phyloP scores from a whole-genome alignment of 345 rosid genomes.

The Salix brachista region DNA sequence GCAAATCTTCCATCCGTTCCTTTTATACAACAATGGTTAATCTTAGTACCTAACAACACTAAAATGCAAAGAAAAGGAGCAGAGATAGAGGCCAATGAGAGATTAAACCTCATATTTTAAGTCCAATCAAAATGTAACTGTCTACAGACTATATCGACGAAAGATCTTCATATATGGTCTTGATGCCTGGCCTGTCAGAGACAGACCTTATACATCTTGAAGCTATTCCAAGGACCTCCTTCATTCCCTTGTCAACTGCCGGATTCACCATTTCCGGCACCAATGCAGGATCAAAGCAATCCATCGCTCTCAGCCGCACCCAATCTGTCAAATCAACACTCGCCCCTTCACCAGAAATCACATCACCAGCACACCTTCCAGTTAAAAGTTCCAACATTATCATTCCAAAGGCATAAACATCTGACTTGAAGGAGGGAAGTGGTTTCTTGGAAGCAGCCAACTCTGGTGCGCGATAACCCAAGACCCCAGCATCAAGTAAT shows the following conservation, averaged over 20 bases:
- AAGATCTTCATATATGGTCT: conserved; percentile 93
- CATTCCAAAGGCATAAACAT: conserved; percentile 92
- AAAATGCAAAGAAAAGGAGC: conserved; percentile 2
- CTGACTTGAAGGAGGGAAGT: conserved; percentile 84
- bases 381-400: conserved; percentile 73
- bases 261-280: conserved; percentile 48
- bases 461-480: conserved; percentile 94
- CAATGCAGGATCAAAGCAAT: conserved; percentile 70
- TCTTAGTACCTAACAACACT: conserved; percentile 12
- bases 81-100: conserved; percentile 30
- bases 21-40: conserved; percentile 22
- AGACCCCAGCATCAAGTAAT: conserved; percentile 86
- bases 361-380: conserved; percentile 92
- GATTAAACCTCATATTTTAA: conserved; percentile 27
- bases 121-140: conserved; percentile 5
- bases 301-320: conserved; percentile 63
- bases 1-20: conserved; percentile 18
- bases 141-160: conserved; percentile 59
- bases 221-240: conserved; percentile 90
- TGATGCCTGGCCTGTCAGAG: conserved; percentile 94
- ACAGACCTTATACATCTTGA: conserved; percentile 68
- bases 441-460: conserved; percentile 89
- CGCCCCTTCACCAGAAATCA: conserved; percentile 70
- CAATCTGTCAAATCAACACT: conserved; percentile 82
- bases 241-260: conserved; percentile 71